Evolutionary conservation across 345 rosid genomes (phyloP).

Genomic region (Dovyalis caffra): DNA sequence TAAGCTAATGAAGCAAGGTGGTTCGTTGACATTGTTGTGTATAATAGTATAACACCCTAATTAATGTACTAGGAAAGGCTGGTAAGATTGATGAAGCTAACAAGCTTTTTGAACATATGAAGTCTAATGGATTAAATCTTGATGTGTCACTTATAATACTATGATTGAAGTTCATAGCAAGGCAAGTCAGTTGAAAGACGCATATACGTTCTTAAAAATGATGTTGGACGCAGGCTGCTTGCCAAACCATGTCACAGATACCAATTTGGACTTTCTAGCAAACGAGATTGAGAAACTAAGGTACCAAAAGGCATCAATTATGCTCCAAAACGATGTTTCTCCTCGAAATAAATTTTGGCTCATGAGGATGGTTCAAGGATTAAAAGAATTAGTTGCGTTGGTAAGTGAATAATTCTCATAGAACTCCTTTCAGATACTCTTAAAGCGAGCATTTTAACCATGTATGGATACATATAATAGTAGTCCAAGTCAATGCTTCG

Average conservation of each 20-base stretch:
- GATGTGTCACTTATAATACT: conserved; percentile 86
- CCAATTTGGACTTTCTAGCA: conserved; percentile 72
- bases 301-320: conserved; percentile 62
- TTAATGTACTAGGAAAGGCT: conserved; percentile 78
- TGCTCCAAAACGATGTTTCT: conserved; percentile 27
- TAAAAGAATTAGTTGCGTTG: background rate
- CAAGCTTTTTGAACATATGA: conserved; percentile 75
- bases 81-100: conserved; percentile 70
- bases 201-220: conserved; percentile 62
- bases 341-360: conserved; percentile 7
- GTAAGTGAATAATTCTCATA: background rate
- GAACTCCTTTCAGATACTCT: background rate
- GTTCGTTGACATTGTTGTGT: conserved; percentile 79
- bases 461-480: background rate
- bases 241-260: conserved; percentile 82
- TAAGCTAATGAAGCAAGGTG: conserved; percentile 69
- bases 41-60: conserved; percentile 93
- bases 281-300: conserved; percentile 73
- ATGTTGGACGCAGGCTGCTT: conserved; percentile 77
- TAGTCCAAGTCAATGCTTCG: background rate
- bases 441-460: background rate
- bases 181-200: conserved; percentile 72
- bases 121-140: conserved; percentile 58
- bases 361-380: background rate
- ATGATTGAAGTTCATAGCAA: conserved; percentile 85